Conservation (phyloP, 2,329 filamentous ascomycete genomes). For the Diaporthe ampelina region DNA sequence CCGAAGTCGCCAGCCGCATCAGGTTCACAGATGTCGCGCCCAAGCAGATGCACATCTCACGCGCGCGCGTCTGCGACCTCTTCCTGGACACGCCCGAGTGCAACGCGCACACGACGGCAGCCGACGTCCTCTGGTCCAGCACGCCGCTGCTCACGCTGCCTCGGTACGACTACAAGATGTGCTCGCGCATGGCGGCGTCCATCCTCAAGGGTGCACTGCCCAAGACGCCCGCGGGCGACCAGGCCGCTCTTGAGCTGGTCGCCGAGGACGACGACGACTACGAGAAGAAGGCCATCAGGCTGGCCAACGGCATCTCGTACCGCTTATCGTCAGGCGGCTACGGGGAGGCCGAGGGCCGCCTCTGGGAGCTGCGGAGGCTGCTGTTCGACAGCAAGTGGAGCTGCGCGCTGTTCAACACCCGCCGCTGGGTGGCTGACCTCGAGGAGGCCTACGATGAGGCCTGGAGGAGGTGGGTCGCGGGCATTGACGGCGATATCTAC, state of each 20-base stretch:
- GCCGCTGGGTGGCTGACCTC: slow-evolving; percentile 89
- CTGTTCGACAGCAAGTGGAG: slow-evolving; percentile 88
- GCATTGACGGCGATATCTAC: slow-evolving; percentile 94
- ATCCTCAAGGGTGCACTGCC: slow-evolving; percentile 93
- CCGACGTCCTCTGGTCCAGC: slow-evolving; percentile 95
- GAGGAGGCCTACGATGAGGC: slow-evolving; percentile 90
- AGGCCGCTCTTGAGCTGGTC: slow-evolving; percentile 81
- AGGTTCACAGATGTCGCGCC: slow-evolving; percentile 97
- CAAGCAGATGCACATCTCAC: slow-evolving; percentile 92
- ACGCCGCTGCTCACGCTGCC: slow-evolving; percentile 92
- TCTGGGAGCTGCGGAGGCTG: slow-evolving; percentile 84
- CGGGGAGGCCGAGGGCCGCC: slow-evolving; percentile 73
- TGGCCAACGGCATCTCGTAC: slow-evolving; percentile 77
- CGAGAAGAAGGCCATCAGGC: slow-evolving; percentile 79
- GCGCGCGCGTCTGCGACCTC: slow-evolving; percentile 91
- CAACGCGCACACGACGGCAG: slow-evolving; percentile 97
- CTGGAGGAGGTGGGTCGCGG: slow-evolving; percentile 89
- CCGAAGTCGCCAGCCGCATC: slow-evolving; percentile 87
- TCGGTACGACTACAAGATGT: slow-evolving; percentile 98
- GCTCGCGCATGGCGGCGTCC: slow-evolving; percentile 95
- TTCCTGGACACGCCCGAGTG: slow-evolving; percentile 98
- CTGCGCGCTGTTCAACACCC: slow-evolving; percentile 91
- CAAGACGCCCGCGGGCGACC: slow-evolving; percentile 73
- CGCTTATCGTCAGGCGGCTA: slow-evolving; percentile 59
- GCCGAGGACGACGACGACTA: slow-evolving; percentile 85